Base-by-base conservation (phyloP, 2,329 filamentous ascomycete genomes). In the Tolypocladium tundrense region DNA sequence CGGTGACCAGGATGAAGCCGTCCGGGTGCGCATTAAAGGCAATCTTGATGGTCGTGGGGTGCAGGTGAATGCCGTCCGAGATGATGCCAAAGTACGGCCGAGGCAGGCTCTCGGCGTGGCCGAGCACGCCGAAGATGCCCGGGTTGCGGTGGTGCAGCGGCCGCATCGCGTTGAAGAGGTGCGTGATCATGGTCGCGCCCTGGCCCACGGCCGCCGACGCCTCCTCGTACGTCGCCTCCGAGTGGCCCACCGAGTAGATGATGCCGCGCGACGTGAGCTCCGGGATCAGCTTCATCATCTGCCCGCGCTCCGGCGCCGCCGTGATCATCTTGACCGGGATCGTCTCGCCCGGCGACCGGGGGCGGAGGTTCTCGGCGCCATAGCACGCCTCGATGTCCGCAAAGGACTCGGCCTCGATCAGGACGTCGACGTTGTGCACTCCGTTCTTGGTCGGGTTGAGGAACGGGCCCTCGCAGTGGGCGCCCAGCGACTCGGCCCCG, bases 141-240 rank as follows among this genome's bases (percentile, higher is more conserved):
- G 92, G 91, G 72, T 96, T 91, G 59, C 92, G 88, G 77, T 97
- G 91, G 71, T 94, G 90, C 55, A 96, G 83, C 16, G 91, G 91
- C 1, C 86, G 82, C 91, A 96, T 96, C 33, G 91, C 91, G 70
- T 96, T 96, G 82, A 96, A 96, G 1, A 96, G 79, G 68, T 96
- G 91, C 0, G 91, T 96, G 63, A 96, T 88, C 90, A 95, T 96
- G 54, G 83, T 88, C 2, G 89, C 90, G 55, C 91, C 91, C 8
- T 85, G 80, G n/a, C 76, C 77, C 4, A 94, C 82, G 24, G 89
- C 88, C 5, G 77, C 74, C 4, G 87, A 84, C 1, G 89, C 90
- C 68, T 93, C 81, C 71, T 95, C 90, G 69, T 93, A 96, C 0
- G 88, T 90, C 16, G 91, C 88, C 70, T 95, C 90, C 0, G 90